Evolutionary conservation across 2,329 filamentous ascomycete species (phyloP).

Genomic region (Colletotrichum theobromicola): DNA sequence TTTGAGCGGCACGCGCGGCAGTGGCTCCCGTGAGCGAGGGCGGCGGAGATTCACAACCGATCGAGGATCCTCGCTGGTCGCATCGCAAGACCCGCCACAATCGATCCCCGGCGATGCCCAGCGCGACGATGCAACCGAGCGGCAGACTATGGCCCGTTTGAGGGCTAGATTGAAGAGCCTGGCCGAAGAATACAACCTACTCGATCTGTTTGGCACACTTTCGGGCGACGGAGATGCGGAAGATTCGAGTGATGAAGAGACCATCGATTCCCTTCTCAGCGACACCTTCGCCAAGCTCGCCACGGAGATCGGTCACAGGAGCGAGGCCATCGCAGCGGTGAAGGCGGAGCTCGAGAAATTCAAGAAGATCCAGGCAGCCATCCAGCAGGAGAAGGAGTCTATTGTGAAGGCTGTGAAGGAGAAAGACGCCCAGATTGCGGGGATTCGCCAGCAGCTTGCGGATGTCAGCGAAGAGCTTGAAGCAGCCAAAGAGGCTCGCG

Average conservation of each 20-base stretch:
- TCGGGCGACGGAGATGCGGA: background rate
- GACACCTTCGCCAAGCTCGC: background rate
- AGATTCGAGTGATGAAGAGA: background rate
- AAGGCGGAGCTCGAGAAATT: background rate
- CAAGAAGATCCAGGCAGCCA: background rate
- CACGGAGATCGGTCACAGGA: background rate
- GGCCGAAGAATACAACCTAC: background rate
- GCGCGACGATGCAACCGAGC: background rate
- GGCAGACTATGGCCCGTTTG: background rate
- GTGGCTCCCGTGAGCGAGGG: background rate
- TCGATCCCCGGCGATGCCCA: background rate
- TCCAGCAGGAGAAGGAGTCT: background rate
- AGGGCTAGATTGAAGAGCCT: background rate
- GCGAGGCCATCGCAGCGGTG: background rate
- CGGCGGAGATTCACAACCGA: background rate
- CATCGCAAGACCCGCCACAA: background rate
- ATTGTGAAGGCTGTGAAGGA: background rate
- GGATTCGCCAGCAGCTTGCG: background rate
- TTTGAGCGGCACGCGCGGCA: background rate
- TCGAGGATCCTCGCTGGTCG: background rate
- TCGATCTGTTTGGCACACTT: background rate
- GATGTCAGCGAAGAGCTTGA: background rate
- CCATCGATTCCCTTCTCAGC: background rate
- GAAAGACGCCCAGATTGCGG: background rate
- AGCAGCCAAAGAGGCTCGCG: background rate